Evolutionary conservation across 306 rosid genomes (phyloP), one percentile per base, ranked within the genome.

Genomic region (Quercus agrifolia): DNA sequence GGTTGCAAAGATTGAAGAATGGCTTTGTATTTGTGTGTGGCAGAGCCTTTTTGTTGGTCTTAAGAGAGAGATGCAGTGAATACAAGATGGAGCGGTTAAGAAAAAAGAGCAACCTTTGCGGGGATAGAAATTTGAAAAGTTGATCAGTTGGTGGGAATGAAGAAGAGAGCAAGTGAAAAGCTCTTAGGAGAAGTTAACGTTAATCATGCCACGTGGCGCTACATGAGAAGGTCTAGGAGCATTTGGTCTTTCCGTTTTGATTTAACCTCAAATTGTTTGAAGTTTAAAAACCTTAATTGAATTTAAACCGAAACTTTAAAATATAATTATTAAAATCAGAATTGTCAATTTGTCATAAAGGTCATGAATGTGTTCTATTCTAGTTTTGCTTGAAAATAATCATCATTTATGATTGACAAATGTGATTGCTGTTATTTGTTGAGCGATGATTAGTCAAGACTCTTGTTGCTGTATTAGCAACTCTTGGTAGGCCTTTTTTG

Each of bases 11-110:
- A 81, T 57, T 81, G 44, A 66, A 58, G 73, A 13, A 71, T 35
- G 66, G 70, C 80, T 82, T 27, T 58, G 31, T 17, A 69, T 64
- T 57, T 59, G 76, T 54, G 33, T 31, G 75, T 56, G 54, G 54
- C 17, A 10, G 14, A 13, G 54, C 5, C 12, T 4, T 33, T 55
- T 55, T 56, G 64, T 61, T 33, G 57, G 27, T 75, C 72, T 20
- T 35, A 67, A 62, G 78, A 63, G 25, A 15, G 33, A 5, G 62
- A 76, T 77, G 76, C 27, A 74, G 78, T 54, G 73, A 33, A 27
- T 83, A 77, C 82, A 78, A 44, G 75, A 87, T 81, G 90, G 92
- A 91, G 89, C 91, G 83, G 97, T 88, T 94, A 82, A 85, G 92
- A 88, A 84, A 73, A 79, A 73, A 78, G 85, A 74, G 89, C 88